Evolutionary conservation across 345 rosid species (phyloP).

Genomic region (Draba incana): DNA sequence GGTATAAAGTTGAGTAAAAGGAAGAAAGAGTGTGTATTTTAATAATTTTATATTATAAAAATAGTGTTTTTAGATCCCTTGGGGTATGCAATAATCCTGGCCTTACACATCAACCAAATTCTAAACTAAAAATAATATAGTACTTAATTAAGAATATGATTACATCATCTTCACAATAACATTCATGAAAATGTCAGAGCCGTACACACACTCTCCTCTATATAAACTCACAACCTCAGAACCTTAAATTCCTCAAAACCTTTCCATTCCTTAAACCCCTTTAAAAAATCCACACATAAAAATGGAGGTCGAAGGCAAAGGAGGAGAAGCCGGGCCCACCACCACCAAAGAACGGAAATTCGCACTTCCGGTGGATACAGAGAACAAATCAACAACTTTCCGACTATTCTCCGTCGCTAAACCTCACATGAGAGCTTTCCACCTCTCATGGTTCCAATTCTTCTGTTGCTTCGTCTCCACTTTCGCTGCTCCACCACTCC

Average conservation of each 20-base stretch:
- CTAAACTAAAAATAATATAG: no score
- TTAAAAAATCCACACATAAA: conserved; percentile 1
- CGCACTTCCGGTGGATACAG: conserved; percentile 78
- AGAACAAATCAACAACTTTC: conserved; percentile 77
- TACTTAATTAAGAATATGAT: conserved; percentile 4
- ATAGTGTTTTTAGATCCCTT: no score
- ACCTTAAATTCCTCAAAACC: conserved; percentile 2
- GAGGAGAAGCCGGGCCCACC: conserved; percentile 28
- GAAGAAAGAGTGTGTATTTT: no score
- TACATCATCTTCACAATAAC: conserved; percentile 19
- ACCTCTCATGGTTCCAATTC: conserved; percentile 87
- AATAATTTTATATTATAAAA: no score
- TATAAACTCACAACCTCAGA: conserved; percentile 33
- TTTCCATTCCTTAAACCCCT: not conserved
- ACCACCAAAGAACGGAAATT: conserved; percentile 43
- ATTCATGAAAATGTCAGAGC: conserved; percentile 31
- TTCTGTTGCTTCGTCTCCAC: conserved; percentile 84
- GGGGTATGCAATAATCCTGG: no score
- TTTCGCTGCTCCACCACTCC: conserved; percentile 87
- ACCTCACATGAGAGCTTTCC: conserved; percentile 91
- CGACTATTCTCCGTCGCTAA: conserved; percentile 64
- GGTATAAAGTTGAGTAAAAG: no score
- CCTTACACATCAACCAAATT: no score
- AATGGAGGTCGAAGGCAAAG: conserved; percentile 41
- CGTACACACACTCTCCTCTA: conserved; percentile 33